Conservation (phyloP, 345 rosid species). For the Rubroshorea leprosula region DNA sequence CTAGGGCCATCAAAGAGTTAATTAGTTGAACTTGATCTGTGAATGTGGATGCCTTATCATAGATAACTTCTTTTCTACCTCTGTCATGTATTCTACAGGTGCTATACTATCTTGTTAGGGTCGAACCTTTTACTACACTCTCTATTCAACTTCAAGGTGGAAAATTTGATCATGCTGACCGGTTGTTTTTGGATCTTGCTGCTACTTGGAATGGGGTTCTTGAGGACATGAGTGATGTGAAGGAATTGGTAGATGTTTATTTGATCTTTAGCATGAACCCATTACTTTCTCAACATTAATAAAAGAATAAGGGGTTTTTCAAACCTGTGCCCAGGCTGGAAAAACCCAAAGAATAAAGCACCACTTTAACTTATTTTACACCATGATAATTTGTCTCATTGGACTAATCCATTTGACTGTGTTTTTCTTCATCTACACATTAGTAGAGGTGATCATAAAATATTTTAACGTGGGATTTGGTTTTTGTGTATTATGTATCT, state of each 20-base stretch:
- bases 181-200: constrained; percentile 89
- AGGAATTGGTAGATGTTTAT: constrained; percentile 77
- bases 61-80: too few species aligned
- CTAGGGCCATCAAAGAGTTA: background rate
- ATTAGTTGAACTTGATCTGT: background rate
- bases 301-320: too few species aligned
- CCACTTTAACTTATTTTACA: background rate
- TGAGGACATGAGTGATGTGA: constrained; percentile 98
- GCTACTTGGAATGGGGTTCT: constrained; percentile 95
- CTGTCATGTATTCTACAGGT: constrained; percentile 49
- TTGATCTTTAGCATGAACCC: background rate
- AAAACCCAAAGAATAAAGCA: too few species aligned
- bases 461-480: constrained; percentile 11
- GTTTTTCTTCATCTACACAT: constrained; percentile 12
- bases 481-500: constrained; percentile 10
- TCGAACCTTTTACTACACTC: constrained; percentile 92
- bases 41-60: background rate
- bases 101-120: constrained; percentile 85
- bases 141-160: constrained; percentile 99
- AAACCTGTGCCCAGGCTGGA: too few species aligned
- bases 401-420: background rate
- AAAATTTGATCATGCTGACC: constrained; percentile 96
- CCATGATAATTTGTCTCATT: constrained; percentile 2
- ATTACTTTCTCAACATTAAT: background rate
- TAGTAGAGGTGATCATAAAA: constrained; percentile 5